phyloP scores from a whole-genome alignment of 257 asterid species.

The Solanum chmielewskii region DNA sequence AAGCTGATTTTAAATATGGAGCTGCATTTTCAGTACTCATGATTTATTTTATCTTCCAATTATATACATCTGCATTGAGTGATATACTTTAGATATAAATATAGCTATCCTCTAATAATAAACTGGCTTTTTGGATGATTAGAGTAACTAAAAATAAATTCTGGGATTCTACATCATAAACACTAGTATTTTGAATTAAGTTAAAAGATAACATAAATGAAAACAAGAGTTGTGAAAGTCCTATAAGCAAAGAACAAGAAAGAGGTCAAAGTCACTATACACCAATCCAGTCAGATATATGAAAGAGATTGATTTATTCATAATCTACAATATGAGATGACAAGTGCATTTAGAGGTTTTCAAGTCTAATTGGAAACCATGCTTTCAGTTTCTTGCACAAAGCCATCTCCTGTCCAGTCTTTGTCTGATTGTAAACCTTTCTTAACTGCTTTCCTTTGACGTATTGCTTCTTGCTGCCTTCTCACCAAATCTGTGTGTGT shows the following conservation, averaged over 20 bases:
- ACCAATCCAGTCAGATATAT: neutral
- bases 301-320: neutral
- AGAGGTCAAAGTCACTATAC: neutral
- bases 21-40: neutral
- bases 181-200: neutral
- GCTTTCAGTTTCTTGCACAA: slow-evolving; percentile 79
- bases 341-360: neutral
- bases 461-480: slow-evolving; percentile 75
- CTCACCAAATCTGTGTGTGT: slow-evolving; percentile 73
- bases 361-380: slow-evolving; percentile 36
- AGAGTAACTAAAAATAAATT: neutral
- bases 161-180: neutral
- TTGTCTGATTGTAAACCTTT: slow-evolving; percentile 78
- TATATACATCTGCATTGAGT: neutral
- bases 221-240: neutral
- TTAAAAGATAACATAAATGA: neutral
- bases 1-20: neutral
- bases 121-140: neutral
- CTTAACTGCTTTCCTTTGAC: slow-evolving; percentile 63
- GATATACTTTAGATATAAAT: neutral
- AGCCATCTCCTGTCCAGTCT: slow-evolving; percentile 99
- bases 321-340: neutral
- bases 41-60: neutral
- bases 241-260: neutral
- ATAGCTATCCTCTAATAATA: neutral